Evolutionary conservation across 2,329 filamentous ascomycete genomes (phyloP).

Genomic region (Golovinomyces cichoracearum): DNA sequence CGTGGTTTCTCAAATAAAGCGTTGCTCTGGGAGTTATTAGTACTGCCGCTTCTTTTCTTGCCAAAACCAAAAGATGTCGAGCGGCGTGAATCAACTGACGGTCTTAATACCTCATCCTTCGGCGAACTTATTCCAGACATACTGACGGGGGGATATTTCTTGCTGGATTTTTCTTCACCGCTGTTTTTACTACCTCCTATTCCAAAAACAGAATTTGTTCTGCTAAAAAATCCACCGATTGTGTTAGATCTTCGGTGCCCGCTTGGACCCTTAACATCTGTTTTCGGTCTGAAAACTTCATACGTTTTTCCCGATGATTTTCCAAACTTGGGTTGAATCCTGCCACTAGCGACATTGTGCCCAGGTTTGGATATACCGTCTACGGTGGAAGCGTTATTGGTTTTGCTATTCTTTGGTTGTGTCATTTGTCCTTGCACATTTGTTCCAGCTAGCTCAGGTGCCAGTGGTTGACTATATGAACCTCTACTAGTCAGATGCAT

Average conservation of each 20-base stretch:
- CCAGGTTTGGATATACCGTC: conserved; percentile 27
- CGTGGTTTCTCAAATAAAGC: conserved; percentile 29
- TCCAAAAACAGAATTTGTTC: conserved; percentile 53
- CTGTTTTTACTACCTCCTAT: conserved; percentile 21
- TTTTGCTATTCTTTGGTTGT: conserved; percentile 38
- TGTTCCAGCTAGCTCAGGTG: conserved; percentile 64
- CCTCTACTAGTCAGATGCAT: conserved; percentile 42
- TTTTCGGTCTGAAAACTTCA: not conserved
- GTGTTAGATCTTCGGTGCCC: conserved; percentile 45
- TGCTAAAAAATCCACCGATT: conserved; percentile 60
- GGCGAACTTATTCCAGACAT: conserved; percentile 42
- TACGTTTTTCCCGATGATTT: conserved; percentile 26
- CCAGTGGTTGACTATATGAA: conserved; percentile 69
- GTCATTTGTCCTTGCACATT: conserved; percentile 77
- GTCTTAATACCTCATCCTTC: conserved; percentile 18
- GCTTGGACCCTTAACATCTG: conserved; percentile 15
- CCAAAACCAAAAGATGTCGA: conserved; percentile 44
- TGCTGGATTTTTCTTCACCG: conserved; percentile 31
- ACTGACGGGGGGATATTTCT: conserved; percentile 61
- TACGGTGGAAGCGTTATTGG: conserved; percentile 35
- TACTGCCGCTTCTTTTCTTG: conserved; percentile 45
- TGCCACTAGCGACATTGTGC: conserved; percentile 28
- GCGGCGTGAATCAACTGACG: conserved; percentile 47
- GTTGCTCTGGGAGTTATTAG: conserved; percentile 26
- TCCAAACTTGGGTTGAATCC: conserved; percentile 31